phyloP scores from a whole-genome alignment of 257 asterid genomes.

The Catharanthus roseus region DNA sequence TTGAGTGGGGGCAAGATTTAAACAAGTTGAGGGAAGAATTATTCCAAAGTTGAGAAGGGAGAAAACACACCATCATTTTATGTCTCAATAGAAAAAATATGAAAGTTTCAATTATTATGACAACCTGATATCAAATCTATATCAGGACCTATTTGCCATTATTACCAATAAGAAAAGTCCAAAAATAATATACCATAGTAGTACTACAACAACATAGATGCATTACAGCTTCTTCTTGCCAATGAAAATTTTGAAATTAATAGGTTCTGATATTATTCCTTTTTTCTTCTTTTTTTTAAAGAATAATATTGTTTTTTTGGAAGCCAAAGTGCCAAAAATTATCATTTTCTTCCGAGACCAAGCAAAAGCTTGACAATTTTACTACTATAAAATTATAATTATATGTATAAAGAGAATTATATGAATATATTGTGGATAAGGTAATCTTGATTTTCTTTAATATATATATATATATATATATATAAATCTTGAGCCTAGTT shows the following conservation, averaged over 20 bases:
- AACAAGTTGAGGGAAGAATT: neutral
- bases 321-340: neutral
- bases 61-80: constrained; percentile 7
- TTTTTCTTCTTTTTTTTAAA: too few relatives aligned
- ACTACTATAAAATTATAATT: too few relatives aligned
- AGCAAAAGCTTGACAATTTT: neutral
- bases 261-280: neutral
- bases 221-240: constrained; percentile 12
- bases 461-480: too few relatives aligned
- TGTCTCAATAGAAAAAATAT: constrained; percentile 4
- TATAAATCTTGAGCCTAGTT: neutral
- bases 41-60: constrained; percentile 4
- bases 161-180: constrained; percentile 10
- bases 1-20: constrained; percentile 13
- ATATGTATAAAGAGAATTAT: too few relatives aligned
- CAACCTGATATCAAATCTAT: constrained; percentile 12
- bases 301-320: neutral
- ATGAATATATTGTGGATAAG: neutral
- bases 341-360: neutral
- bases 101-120: constrained; percentile 17
- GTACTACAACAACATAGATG: neutral
- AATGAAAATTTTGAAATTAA: neutral
- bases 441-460: too few relatives aligned
- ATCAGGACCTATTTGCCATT: constrained; percentile 15
- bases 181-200: neutral